Percentiles rank a stretch among this genome's conserved stretches.
Evolutionary conservation across 1,284 basidiomycete genomes (phyloP).

Genomic region (Heterobasidion irregulare): DNA sequence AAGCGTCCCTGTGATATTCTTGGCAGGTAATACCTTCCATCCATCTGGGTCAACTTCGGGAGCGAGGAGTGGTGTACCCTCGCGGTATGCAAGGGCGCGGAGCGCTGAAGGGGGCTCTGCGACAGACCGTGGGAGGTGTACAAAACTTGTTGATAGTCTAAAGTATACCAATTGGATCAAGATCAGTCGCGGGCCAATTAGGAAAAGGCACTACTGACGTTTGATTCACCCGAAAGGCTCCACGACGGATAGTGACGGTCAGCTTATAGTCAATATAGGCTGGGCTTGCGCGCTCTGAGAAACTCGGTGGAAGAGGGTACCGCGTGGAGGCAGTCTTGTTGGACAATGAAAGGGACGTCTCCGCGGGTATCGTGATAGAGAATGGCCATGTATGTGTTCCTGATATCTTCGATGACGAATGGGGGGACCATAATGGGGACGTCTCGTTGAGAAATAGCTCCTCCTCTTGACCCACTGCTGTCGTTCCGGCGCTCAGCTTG

Average conservation of each 20-base stretch:
- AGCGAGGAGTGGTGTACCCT: conserved; percentile 29
- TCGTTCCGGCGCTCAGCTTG: conserved; percentile 19
- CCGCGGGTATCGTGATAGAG: conserved; percentile 21
- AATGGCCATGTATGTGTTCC: conserved; percentile 23
- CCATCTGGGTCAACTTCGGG: conserved; percentile 39
- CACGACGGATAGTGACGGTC: conserved; percentile 23
- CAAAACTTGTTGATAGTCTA: conserved; percentile 24
- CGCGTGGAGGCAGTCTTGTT: conserved; percentile 15
- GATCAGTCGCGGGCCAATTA: no score
- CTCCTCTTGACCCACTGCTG: conserved; percentile 29
- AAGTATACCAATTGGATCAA: background rate
- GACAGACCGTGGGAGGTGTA: conserved; percentile 29
- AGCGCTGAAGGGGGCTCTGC: conserved; percentile 38
- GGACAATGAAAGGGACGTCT: conserved; percentile 17
- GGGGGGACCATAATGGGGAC: conserved; percentile 17
- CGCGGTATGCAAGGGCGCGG: conserved; percentile 36
- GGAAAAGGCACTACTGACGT: conserved; percentile 1
- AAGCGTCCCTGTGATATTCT: conserved; percentile 31
- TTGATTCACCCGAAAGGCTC: conserved; percentile 5
- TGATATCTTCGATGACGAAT: conserved; percentile 13
- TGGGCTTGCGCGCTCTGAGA: conserved; percentile 28
- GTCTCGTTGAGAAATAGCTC: conserved; percentile 20
- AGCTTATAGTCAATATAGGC: conserved; percentile 32
- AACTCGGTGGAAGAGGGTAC: conserved; percentile 26
- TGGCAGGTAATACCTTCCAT: conserved; percentile 33